Percentiles rank a stretch among this genome's conserved stretches.
These are phyloP conservation scores for Avicennia marina DNA, from an alignment of 257 asterid species.

Conservation along the genomic window DNA sequence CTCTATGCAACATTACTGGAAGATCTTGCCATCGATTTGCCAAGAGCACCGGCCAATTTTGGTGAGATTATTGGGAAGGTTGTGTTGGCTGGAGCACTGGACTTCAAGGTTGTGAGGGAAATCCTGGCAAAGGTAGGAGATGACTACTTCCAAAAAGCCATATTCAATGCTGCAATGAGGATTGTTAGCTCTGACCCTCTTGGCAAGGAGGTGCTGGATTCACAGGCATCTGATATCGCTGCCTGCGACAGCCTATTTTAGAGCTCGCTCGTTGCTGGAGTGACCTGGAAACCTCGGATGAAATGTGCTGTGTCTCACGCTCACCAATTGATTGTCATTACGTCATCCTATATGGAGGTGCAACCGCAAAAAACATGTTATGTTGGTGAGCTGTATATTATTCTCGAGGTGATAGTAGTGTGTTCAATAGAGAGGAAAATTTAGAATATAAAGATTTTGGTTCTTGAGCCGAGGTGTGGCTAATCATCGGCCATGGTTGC, in stretches of 20 bases:
- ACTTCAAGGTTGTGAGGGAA: constrained; percentile 60
- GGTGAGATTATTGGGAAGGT: constrained; percentile 72
- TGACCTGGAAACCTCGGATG: constrained; percentile 22
- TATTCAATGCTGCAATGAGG: constrained; percentile 38
- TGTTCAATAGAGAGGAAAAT: constrained; percentile 33
- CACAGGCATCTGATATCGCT: constrained; percentile 57
- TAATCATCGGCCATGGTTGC: too few relatives aligned
- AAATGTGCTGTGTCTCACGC: constrained; percentile 26
- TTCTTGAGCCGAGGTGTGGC: constrained; percentile 29
- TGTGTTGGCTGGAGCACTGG: constrained; percentile 49
- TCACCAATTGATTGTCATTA: not conserved
- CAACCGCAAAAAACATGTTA: constrained; percentile 30
- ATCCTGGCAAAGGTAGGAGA: constrained; percentile 55
- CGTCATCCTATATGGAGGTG: constrained; percentile 16
- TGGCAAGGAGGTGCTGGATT: constrained; percentile 54
- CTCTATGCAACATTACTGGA: constrained; percentile 53
- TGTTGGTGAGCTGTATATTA: constrained; percentile 39
- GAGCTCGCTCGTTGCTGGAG: constrained; percentile 20
- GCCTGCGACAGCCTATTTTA: constrained; percentile 62
- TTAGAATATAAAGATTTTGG: constrained; percentile 33
- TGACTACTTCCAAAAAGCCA: constrained; percentile 50
- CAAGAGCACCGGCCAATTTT: constrained; percentile 78
- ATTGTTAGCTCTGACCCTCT: constrained; percentile 33
- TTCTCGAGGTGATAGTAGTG: constrained; percentile 37
- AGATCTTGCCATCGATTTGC: constrained; percentile 86